Evolutionary conservation across 2,329 filamentous ascomycete species (phyloP).

Genomic region (Nothopassalora personata): DNA sequence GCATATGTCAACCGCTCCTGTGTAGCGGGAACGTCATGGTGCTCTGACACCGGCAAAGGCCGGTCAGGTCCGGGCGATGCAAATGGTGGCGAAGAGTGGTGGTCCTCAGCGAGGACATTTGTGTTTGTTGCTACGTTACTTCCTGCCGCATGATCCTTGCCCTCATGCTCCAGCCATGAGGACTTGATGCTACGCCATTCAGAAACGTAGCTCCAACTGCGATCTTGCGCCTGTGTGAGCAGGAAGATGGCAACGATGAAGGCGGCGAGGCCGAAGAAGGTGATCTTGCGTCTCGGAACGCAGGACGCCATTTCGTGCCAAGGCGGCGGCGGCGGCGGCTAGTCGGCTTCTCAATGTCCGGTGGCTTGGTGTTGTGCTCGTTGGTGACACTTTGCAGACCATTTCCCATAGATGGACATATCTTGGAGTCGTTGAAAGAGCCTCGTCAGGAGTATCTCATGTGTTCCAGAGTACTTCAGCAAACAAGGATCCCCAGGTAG

Average conservation of each 20-base stretch:
- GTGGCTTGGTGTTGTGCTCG: neutral
- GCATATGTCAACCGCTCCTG: slow-evolving; percentile 3
- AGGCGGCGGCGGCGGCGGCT: neutral
- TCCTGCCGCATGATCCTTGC: neutral
- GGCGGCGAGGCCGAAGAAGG: slow-evolving; percentile 33
- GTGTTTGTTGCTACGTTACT: neutral
- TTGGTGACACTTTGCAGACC: neutral
- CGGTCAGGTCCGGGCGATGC: neutral
- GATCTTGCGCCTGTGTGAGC: slow-evolving; percentile 19
- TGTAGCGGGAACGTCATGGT: neutral
- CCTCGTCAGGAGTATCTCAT: neutral
- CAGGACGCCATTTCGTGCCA: neutral
- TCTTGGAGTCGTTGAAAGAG: neutral
- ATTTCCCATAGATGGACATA: neutral
- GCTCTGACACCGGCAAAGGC: neutral
- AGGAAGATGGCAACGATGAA: slow-evolving; percentile 28
- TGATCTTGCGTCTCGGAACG: slow-evolving; percentile 36
- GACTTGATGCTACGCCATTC: neutral
- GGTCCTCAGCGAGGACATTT: neutral
- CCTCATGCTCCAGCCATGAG: slow-evolving; percentile 20
- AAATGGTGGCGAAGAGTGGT: neutral
- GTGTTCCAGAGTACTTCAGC: neutral
- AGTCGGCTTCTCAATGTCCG: neutral
- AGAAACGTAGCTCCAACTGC: slow-evolving; percentile 6
- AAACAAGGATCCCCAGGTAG: neutral